phyloP scores from a whole-genome alignment of 148 eudicot species.

The Silene conica region DNA sequence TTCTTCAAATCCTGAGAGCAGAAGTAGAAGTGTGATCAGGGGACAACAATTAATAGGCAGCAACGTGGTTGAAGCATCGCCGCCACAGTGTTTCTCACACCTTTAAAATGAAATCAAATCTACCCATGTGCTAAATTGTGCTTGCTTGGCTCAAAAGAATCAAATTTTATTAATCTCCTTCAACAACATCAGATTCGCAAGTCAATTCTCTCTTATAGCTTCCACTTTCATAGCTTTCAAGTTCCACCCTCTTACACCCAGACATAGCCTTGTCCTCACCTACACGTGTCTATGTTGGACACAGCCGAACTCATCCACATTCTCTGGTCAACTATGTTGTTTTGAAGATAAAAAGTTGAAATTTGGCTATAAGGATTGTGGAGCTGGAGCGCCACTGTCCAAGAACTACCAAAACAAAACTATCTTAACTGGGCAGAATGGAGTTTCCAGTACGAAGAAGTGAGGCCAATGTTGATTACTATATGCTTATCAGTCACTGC shows the following conservation, averaged over 20 bases:
- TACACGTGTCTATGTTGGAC: neutral
- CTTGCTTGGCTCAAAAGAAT: neutral
- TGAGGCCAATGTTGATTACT: neutral
- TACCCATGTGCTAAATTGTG: neutral
- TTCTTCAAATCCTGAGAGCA: conserved; percentile 55
- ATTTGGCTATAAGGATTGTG: too few relatives aligned
- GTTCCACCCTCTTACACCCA: neutral
- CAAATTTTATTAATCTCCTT: neutral
- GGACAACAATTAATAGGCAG: neutral
- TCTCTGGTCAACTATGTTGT: too few relatives aligned
- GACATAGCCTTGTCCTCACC: neutral
- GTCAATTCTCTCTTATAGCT: neutral
- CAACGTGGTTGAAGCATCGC: neutral
- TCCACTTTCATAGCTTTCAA: neutral
- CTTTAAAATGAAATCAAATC: neutral
- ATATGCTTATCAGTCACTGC: neutral
- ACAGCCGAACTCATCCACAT: neutral
- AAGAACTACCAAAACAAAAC: too few relatives aligned
- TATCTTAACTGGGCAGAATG: neutral
- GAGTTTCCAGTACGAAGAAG: neutral
- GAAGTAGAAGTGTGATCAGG: conserved; percentile 14
- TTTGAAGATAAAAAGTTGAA: neutral
- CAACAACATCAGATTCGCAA: neutral
- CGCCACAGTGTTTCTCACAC: neutral
- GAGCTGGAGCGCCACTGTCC: too few relatives aligned